Evolutionary conservation across 2,329 filamentous ascomycete genomes (phyloP).

Genomic region (Penicillium palitans): DNA sequence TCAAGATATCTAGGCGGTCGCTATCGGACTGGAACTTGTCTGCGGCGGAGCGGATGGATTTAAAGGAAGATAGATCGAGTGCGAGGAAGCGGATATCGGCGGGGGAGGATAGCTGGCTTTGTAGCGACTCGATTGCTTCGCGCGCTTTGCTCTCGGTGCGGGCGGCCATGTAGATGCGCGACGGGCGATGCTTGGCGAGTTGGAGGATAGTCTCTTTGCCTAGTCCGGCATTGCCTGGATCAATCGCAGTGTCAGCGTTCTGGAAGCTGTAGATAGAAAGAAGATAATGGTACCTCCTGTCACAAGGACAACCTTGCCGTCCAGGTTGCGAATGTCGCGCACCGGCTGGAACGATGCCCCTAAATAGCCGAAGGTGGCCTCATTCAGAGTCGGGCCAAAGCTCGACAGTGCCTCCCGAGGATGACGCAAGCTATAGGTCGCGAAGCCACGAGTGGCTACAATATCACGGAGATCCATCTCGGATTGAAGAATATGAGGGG

Average conservation of each 20-base stretch:
- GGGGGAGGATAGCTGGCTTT: constrained; percentile 32
- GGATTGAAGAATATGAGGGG: not conserved
- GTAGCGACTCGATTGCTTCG: constrained; percentile 47
- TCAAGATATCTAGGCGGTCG: constrained; percentile 47
- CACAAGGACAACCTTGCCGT: constrained; percentile 53
- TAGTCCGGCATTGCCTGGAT: constrained; percentile 48
- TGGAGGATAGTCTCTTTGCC: constrained; percentile 51
- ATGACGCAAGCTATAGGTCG: constrained; percentile 27
- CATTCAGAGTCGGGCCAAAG: constrained; percentile 38
- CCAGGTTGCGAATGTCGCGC: constrained; percentile 48
- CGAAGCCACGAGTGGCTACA: constrained; percentile 17
- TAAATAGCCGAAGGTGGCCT: constrained; percentile 36
- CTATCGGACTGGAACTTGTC: constrained; percentile 42
- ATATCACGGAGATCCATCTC: constrained; percentile 22
- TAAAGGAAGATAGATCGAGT: constrained; percentile 54
- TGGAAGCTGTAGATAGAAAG: not conserved
- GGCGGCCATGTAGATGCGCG: constrained; percentile 57
- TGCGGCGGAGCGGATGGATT: constrained; percentile 50
- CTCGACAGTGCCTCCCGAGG: constrained; percentile 34
- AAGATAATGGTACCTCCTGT: constrained; percentile 48
- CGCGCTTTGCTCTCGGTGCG: constrained; percentile 48
- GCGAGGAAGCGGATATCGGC: constrained; percentile 48
- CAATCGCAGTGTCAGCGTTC: not conserved
- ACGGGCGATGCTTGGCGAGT: constrained; percentile 53
- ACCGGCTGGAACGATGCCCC: constrained; percentile 45